Evolutionary conservation across 768 basidiomycete species (phyloP).

Genomic region (Boletus patriciae): DNA sequence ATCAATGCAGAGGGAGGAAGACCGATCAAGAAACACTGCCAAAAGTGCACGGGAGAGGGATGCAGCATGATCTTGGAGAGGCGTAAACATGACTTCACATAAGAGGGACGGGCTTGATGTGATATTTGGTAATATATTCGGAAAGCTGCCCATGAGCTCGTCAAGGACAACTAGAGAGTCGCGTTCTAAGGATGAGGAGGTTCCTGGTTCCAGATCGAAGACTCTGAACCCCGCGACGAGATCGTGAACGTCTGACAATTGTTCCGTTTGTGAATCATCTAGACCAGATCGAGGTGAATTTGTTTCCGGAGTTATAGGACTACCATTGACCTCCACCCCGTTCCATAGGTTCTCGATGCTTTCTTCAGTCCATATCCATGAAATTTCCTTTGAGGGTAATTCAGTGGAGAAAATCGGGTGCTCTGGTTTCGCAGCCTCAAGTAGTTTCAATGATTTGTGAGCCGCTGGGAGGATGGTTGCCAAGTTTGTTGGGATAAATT

Average conservation of each 20-base stretch:
- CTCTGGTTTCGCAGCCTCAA: conserved; percentile 62
- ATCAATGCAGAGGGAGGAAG: conserved; percentile 65
- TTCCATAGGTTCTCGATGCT: conserved; percentile 12
- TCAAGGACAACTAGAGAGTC: conserved; percentile 34
- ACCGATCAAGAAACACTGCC: conserved; percentile 59
- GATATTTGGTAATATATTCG: conserved; percentile 55
- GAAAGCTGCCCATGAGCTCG: conserved; percentile 58
- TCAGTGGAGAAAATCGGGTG: conserved; percentile 55
- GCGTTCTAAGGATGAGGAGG: conserved; percentile 27
- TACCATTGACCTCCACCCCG: neutral
- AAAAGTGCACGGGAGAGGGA: conserved; percentile 68
- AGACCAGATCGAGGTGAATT: neutral
- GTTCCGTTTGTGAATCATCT: neutral
- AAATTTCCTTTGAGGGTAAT: conserved; percentile 40
- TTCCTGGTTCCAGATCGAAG: conserved; percentile 70
- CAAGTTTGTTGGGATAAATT: conserved; percentile 58
- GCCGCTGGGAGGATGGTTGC: conserved; percentile 59
- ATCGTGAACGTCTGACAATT: conserved; percentile 21
- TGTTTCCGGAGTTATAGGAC: neutral
- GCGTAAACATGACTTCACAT: conserved; percentile 59
- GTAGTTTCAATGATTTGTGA: conserved; percentile 64
- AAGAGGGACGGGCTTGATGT: conserved; percentile 65
- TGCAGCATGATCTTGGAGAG: conserved; percentile 60
- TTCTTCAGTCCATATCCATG: conserved; percentile 43
- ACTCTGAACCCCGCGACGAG: conserved; percentile 49